These are phyloP conservation scores for Termitomyces sp. DNA, from an alignment of 768 basidiomycete genomes.

Conservation along the genomic window DNA sequence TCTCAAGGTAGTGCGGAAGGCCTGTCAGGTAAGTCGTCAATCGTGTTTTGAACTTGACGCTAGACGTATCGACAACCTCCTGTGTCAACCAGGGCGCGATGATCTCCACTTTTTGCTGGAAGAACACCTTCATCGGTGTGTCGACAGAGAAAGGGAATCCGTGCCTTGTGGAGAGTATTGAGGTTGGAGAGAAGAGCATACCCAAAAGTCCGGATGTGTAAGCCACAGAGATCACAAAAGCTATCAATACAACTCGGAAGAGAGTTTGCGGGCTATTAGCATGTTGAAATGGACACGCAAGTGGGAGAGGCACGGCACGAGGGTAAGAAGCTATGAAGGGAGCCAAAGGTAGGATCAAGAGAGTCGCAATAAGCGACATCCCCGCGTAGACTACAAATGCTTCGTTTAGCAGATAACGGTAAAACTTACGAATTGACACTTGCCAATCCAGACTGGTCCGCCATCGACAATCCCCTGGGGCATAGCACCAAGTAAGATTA, in stretches of 20 bases:
- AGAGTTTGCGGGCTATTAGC: constrained; percentile 4
- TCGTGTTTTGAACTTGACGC: constrained; percentile 13
- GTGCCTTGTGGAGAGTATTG: constrained; percentile 16
- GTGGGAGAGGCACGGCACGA: background rate
- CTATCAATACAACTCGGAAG: constrained; percentile 17
- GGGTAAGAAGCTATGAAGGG: constrained; percentile 42
- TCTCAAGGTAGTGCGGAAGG: constrained; percentile 35
- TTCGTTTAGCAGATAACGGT: constrained; percentile 1
- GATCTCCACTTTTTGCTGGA: constrained; percentile 52
- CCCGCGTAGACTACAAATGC: constrained; percentile 41
- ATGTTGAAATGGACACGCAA: background rate
- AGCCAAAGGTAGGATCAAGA: constrained; percentile 54
- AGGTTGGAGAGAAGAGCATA: constrained; percentile 1
- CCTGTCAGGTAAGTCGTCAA: constrained; percentile 42
- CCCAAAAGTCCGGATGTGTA: constrained; percentile 24
- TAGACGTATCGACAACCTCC: background rate
- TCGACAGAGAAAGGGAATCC: constrained; percentile 59
- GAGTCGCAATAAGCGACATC: constrained; percentile 38
- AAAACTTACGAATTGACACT: constrained; percentile 6
- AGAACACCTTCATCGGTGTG: constrained; percentile 65
- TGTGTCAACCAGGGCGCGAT: constrained; percentile 18
- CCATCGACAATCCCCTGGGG: constrained; percentile 64
- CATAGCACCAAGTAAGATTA: constrained; percentile 41
- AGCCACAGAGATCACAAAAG: constrained; percentile 35
- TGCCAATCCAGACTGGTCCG: constrained; percentile 44